Evolutionary conservation across 2,329 filamentous ascomycete genomes (phyloP), one percentile per base, ranked within the genome.

Genomic region (Calonectria hawksworthii): DNA sequence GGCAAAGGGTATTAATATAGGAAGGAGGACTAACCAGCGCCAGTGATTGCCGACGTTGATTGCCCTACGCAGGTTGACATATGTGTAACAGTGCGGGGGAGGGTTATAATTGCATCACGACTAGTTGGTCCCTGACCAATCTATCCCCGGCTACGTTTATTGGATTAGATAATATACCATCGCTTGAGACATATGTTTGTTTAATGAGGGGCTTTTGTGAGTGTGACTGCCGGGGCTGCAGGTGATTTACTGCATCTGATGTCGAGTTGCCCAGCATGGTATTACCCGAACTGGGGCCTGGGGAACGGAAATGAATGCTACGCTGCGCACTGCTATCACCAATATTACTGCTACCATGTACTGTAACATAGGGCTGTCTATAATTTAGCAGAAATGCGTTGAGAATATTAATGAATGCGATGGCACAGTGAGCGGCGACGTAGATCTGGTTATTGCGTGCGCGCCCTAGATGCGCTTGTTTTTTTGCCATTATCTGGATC

Each of bases 301-400:
- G 5, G 23, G 56, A 34, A 26, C 56, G 56, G 56, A 63, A 63
- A 63, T 63, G 56, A 63, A 41, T 63, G 56, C 56, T 41, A 63
- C 56, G 56, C 56, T 63, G 26, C 56, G 34, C 14, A 3, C n/a
- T 28, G 32, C 9, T 61, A 21, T n/a, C 34, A 38, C 56, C 56
- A 41, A 63, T 63, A 63, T 41, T 63, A 63, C 56, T 41, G n/a
- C 56, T 16, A 23, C 34, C 26, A 41, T 63, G 56, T 41, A 18
- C 56, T 63, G 56, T 10, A 63, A 63, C 56, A 4, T 41, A 18
- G 34, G 41, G 23, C 56, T 41, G 23, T 63, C 34, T 36, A 38
- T 16, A n/a, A 9, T 28, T 41, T 63, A 26, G 38, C 21, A 32
- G 30, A 21, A 18, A 63, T 41, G 38, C 21, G 36, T 38, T 23